Percentiles rank a stretch among this genome's conserved stretches.
Conservation (phyloP, 805 yeast species). For the Kodamaea sagamina region DNA sequence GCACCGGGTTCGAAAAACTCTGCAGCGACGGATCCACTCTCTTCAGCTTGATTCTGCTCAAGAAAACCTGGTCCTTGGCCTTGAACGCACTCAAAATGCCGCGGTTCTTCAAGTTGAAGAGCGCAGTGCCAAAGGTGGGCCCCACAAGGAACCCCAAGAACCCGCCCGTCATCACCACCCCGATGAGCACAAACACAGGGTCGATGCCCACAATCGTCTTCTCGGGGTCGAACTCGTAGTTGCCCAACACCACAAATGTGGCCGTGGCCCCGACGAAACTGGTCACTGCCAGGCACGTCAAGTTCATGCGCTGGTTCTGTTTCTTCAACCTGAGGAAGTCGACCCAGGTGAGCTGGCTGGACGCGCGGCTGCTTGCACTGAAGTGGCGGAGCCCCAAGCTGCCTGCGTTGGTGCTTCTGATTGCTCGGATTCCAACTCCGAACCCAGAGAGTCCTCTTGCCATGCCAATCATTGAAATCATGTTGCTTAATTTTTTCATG, state of each 20-base stretch:
- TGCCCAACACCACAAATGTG: slow-evolving; percentile 77
- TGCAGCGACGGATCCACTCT: slow-evolving; percentile 93
- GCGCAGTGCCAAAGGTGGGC: slow-evolving; percentile 69
- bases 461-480: slow-evolving; percentile 11
- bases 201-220: slow-evolving; percentile 86
- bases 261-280: slow-evolving; percentile 63
- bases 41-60: slow-evolving; percentile 70
- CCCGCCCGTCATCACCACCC: slow-evolving; percentile 71
- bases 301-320: slow-evolving; percentile 69
- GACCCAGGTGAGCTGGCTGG: slow-evolving; percentile 61
- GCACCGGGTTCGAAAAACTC: slow-evolving; percentile 90
- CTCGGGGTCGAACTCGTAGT: slow-evolving; percentile 84
- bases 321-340: slow-evolving; percentile 77
- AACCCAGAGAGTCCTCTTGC: not conserved
- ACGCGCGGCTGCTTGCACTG: slow-evolving; percentile 20
- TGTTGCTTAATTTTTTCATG: slow-evolving; percentile 8
- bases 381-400: slow-evolving; percentile 13
- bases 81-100: slow-evolving; percentile 48
- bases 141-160: slow-evolving; percentile 80
- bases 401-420: not conserved
- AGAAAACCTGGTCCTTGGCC: slow-evolving; percentile 69
- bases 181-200: slow-evolving; percentile 78
- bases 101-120: slow-evolving; percentile 61
- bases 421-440: not conserved
- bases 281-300: slow-evolving; percentile 66